Percentiles rank a stretch among this genome's conserved stretches.
Evolutionary conservation across 169 alveolate genomes (phyloP).

Genomic region (Ophryocystis elektroscirrha): DNA sequence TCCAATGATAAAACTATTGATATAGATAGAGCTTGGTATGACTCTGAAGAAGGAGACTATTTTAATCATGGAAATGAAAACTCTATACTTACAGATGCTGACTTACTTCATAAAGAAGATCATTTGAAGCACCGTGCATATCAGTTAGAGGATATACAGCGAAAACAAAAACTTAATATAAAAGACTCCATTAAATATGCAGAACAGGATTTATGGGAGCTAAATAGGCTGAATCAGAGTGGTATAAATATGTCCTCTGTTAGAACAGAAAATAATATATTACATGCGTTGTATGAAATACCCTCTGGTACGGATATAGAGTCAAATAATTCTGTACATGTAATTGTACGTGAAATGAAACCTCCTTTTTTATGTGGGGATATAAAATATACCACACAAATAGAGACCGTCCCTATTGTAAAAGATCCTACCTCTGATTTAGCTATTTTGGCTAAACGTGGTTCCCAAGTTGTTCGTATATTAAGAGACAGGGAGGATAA

Average conservation of each 20-base stretch:
- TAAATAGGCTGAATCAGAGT: neutral
- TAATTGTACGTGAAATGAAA: constrained; percentile 13
- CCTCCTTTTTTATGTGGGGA: constrained; percentile 30
- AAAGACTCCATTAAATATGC: constrained; percentile 1
- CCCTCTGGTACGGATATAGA: constrained; percentile 1
- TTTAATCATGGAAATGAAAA: constrained; percentile 5
- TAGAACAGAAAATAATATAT: constrained; percentile 1
- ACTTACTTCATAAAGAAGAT: constrained; percentile 2
- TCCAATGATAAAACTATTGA: too few species aligned
- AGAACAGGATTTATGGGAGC: constrained; percentile 17
- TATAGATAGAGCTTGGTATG: constrained; percentile 14
- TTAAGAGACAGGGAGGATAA: constrained; percentile 69
- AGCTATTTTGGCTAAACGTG: constrained; percentile 82
- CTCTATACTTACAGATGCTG: neutral
- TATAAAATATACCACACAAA: constrained; percentile 6
- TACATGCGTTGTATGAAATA: neutral
- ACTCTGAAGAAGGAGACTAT: constrained; percentile 10
- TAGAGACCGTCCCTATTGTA: constrained; percentile 40
- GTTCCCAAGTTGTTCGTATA: constrained; percentile 60
- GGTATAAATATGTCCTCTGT: too few species aligned
- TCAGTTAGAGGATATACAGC: neutral
- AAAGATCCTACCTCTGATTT: constrained; percentile 89
- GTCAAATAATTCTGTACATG: constrained; percentile 5
- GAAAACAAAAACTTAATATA: neutral
- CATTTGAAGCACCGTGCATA: constrained; percentile 4